Base-by-base conservation (phyloP, 805 yeast genomes). In the Wickerhamomyces alni region DNA sequence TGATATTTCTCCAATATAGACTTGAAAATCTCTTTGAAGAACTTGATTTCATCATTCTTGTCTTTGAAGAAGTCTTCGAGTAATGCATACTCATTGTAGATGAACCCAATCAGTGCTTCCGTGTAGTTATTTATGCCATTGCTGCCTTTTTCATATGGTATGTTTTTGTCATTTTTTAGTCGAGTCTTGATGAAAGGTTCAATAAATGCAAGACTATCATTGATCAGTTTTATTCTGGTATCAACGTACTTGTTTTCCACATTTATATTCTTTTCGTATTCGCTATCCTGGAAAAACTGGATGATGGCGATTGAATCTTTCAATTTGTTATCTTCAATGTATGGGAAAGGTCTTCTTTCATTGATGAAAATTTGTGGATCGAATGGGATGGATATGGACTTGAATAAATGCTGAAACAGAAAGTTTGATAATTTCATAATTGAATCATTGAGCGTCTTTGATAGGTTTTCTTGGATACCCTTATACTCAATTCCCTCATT, bases 381-480 rank as follows among this genome's bases (percentile, higher is more conserved):
- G 46, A 71, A 67, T 18, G 75, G 66, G 43, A 52, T 58, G 33
- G 64, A 66, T 19, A 52, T 54, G 38, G 64, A 63, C 37, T 58
- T 63, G 17, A 77, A 45, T n/a, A 67, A 54, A n/a, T 61, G 55
- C 19, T 66, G 65, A 45, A 82, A 30, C 17, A 30, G 75, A 50
- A 72, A 72, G 7, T 61, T 55, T 41, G 71, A 70, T 31, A 86
- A 52, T 33, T 72, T 72, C 34, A 68, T 52, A 45, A 82, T 87
- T 29, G 84, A 75, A 42, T 69, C 71, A 31, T 67, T 67, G 13
- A 85, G 72, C 4, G 80, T 62, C 26, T 68, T 70, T 21, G 73
- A 74, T 29, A 85, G 65, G 52, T 78, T 80, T 25, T 75, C 74
- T 32, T 77, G 63, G 5, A 87, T 74, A 18, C 94, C 93, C 40